Conservation (phyloP, 2,329 filamentous ascomycete genomes). For the Pseudocercospora musae region DNA sequence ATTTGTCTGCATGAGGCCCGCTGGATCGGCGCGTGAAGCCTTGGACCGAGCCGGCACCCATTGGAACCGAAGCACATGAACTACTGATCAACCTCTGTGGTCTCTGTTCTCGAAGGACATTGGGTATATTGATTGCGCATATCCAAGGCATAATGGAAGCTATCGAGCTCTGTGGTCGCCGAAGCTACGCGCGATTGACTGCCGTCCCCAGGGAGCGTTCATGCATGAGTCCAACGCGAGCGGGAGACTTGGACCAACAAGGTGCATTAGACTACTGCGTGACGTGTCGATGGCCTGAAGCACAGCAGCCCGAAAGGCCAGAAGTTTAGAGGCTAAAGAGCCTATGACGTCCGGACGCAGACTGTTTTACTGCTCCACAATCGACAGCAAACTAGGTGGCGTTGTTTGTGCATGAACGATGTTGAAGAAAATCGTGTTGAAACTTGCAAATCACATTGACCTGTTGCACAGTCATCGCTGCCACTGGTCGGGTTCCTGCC, state of each 20-base stretch:
- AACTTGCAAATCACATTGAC: constrained; percentile 6
- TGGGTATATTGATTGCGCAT: constrained; percentile 12
- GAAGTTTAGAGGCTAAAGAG: constrained; percentile 10
- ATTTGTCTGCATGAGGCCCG: constrained; percentile 22
- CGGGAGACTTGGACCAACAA: constrained; percentile 15
- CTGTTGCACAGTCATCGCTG: constrained; percentile 8
- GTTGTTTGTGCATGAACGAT: constrained; percentile 10
- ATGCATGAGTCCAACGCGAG: constrained; percentile 17
- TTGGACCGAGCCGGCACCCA: constrained; percentile 21
- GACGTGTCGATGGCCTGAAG: constrained; percentile 15
- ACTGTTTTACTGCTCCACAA: constrained; percentile 8
- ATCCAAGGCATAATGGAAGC: constrained; percentile 14
- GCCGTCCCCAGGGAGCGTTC: constrained; percentile 22
- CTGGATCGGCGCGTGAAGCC: constrained; percentile 26
- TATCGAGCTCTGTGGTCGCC: neutral
- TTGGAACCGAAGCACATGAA: constrained; percentile 15
- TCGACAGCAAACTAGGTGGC: constrained; percentile 18
- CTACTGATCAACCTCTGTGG: neutral
- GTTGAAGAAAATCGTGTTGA: neutral
- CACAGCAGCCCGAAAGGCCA: constrained; percentile 13
- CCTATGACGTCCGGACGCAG: constrained; percentile 20
- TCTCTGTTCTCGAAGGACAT: constrained; percentile 9
- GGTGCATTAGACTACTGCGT: constrained; percentile 23
- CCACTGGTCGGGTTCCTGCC: constrained; percentile 25
- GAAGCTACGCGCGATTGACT: constrained; percentile 8